Conservation (phyloP, 495 filamentous ascomycete genomes). For the Neurospora sp. region DNA sequence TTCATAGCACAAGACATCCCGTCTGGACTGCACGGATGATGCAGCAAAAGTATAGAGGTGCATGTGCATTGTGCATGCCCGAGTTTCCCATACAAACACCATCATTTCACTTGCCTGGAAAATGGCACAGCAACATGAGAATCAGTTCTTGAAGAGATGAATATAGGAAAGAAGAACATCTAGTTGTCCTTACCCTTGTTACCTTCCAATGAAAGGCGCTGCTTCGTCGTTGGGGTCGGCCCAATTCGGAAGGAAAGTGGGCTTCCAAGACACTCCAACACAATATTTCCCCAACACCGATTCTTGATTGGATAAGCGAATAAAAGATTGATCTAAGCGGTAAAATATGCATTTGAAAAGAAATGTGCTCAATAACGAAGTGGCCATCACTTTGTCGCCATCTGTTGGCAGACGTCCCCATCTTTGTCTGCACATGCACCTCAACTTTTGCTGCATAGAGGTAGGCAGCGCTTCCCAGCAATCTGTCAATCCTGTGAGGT, state of each 20-base stretch:
- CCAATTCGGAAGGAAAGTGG: neutral
- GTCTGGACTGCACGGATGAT: no score
- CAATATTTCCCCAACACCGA: neutral
- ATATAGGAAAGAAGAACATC: no score
- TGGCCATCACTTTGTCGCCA: neutral
- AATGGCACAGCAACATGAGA: no score
- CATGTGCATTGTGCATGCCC: no score
- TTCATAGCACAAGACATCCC: no score
- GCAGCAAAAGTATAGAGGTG: no score
- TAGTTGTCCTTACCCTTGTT: no score
- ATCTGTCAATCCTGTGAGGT: neutral
- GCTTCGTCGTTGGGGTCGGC: neutral
- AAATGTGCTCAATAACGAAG: neutral
- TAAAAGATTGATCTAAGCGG: neutral
- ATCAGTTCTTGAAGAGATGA: no score
- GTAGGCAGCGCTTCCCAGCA: neutral
- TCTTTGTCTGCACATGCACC: neutral
- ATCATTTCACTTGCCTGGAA: no score
- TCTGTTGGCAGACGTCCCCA: neutral
- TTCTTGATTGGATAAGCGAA: neutral
- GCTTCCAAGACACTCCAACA: neutral
- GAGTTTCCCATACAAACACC: no score
- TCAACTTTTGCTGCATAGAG: no score
- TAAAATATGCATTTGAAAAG: neutral
- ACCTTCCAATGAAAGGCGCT: neutral